Conservation (phyloP, 768 basidiomycete genomes). For the Chalciporus chontae region DNA sequence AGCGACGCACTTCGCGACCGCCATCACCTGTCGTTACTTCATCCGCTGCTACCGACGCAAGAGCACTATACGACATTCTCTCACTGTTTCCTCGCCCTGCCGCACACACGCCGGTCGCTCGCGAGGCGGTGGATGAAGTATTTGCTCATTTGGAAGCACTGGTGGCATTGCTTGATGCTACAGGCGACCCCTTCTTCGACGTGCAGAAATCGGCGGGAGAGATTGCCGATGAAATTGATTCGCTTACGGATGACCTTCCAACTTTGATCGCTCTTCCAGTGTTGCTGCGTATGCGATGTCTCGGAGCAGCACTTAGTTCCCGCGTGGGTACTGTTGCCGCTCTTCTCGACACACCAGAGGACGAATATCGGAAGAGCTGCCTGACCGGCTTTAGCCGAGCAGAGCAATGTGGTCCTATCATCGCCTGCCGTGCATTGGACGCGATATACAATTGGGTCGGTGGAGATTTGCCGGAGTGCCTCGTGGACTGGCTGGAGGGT, state of each 20-base stretch:
- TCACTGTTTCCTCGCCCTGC: slow-evolving; percentile 57
- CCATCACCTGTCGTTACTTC: slow-evolving; percentile 49
- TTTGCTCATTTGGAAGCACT: slow-evolving; percentile 61
- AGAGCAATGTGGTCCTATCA: slow-evolving; percentile 62
- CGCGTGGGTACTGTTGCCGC: slow-evolving; percentile 39
- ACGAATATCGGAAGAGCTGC: slow-evolving; percentile 64
- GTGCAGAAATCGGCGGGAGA: slow-evolving; percentile 22
- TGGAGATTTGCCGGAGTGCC: slow-evolving; percentile 26
- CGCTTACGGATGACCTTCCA: slow-evolving; percentile 61
- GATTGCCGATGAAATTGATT: slow-evolving; percentile 42
- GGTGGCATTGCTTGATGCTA: slow-evolving; percentile 52
- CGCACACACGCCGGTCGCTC: slow-evolving; percentile 54
- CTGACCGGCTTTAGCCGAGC: slow-evolving; percentile 74
- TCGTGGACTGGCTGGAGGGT: slow-evolving; percentile 48
- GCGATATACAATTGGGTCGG: slow-evolving; percentile 37
- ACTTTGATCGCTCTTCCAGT: slow-evolving; percentile 73
- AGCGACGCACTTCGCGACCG: slow-evolving; percentile 63
- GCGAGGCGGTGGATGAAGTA: slow-evolving; percentile 79
- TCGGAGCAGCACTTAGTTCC: slow-evolving; percentile 1
- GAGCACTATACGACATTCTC: slow-evolving; percentile 60
- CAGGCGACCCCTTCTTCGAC: slow-evolving; percentile 30
- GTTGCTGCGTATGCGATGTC: slow-evolving; percentile 48
- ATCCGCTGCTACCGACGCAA: slow-evolving; percentile 54
- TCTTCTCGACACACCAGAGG: slow-evolving; percentile 57
- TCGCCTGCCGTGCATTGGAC: slow-evolving; percentile 56